Conservation (phyloP, 2,329 filamentous ascomycete species). For the Monilinia laxa region DNA sequence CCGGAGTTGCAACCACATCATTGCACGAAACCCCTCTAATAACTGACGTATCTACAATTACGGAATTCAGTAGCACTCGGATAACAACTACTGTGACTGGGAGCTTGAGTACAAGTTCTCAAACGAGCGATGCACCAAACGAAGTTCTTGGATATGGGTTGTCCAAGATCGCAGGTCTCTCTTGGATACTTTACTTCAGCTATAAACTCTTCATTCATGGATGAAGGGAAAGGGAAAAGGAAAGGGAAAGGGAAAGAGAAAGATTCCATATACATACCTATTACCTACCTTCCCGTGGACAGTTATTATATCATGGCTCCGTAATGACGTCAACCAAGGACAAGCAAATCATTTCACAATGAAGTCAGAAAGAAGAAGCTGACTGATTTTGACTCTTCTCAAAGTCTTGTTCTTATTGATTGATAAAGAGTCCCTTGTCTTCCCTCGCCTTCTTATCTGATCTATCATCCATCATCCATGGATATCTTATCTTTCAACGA, state of each 20-base stretch:
- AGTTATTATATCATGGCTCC: background rate
- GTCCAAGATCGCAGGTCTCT: background rate
- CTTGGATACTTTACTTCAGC: slow-evolving; percentile 21
- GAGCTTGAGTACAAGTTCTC: slow-evolving; percentile 12
- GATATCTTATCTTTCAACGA: background rate
- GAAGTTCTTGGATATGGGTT: background rate
- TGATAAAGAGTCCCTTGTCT: too few relatives aligned
- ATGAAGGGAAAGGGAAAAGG: background rate
- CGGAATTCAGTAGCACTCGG: slow-evolving; percentile 16
- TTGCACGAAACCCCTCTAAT: background rate
- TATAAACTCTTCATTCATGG: slow-evolving; percentile 3
- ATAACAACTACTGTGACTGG: slow-evolving; percentile 20
- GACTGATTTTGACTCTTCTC: too few relatives aligned
- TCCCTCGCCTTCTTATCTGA: too few relatives aligned
- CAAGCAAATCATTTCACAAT: background rate
- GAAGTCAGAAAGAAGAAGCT: too few relatives aligned
- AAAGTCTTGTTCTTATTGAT: too few relatives aligned
- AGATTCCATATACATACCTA: background rate
- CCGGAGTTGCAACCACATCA: background rate
- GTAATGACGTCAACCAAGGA: slow-evolving; percentile 3
- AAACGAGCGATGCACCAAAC: slow-evolving; percentile 4
- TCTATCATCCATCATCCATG: too few relatives aligned
- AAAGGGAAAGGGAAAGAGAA: background rate
- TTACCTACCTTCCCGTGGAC: too few relatives aligned
- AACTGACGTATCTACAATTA: slow-evolving; percentile 16